Conservation (phyloP, 2,329 filamentous ascomycete species). For the Camillea tinctor region DNA sequence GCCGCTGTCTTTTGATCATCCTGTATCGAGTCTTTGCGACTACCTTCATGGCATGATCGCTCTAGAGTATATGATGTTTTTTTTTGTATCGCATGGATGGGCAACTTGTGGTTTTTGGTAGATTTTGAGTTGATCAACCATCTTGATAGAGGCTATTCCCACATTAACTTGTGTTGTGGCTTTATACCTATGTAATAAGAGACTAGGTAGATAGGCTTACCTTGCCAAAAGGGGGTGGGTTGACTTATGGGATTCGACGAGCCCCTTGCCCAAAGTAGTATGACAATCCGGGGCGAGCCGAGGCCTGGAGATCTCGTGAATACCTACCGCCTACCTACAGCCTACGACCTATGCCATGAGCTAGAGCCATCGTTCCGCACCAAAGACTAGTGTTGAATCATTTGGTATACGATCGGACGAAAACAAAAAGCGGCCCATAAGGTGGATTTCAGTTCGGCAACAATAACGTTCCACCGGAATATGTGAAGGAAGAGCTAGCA, state of each 20-base stretch:
- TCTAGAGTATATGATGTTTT: background rate
- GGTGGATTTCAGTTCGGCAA: background rate
- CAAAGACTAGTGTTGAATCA: background rate
- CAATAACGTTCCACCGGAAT: too few species aligned
- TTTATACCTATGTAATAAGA: background rate
- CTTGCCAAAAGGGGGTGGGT: background rate
- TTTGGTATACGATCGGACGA: background rate
- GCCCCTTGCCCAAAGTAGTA: background rate
- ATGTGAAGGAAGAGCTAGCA: too few species aligned
- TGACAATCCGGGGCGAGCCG: background rate
- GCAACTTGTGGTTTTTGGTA: too few species aligned
- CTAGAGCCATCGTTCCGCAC: background rate
- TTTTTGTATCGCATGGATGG: too few species aligned
- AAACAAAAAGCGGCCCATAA: background rate
- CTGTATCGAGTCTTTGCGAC: too few species aligned
- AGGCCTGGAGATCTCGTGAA: background rate
- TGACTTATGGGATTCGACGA: background rate
- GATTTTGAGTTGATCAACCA: too few species aligned
- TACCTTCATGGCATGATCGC: background rate
- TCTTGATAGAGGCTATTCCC: background rate
- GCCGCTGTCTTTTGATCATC: background rate
- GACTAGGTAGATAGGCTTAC: background rate
- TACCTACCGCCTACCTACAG: background rate
- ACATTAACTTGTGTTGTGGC: background rate
- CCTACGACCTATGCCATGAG: too few species aligned